Conservation (phyloP, 2,329 filamentous ascomycete genomes). For the Xylaria sp. region DNA sequence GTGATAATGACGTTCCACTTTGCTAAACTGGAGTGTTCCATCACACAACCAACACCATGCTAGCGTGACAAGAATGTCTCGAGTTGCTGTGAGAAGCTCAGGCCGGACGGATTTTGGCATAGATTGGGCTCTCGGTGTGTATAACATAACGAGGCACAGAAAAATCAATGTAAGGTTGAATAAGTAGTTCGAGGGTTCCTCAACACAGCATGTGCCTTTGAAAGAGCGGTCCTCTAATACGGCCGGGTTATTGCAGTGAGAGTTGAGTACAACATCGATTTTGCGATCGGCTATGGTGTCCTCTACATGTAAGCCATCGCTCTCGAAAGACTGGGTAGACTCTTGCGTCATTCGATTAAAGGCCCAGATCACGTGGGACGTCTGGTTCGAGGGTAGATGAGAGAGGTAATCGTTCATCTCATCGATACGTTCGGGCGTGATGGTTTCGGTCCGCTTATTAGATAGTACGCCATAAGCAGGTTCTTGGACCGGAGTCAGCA, state of each 20-base stretch:
- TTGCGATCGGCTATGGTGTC: conserved; percentile 58
- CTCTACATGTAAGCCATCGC: conserved; percentile 62
- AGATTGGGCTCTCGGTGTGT: conserved; percentile 40
- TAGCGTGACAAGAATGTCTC: conserved; percentile 40
- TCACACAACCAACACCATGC: conserved; percentile 65
- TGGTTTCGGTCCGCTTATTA: conserved; percentile 54
- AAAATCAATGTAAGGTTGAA: conserved; percentile 53
- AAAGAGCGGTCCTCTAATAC: conserved; percentile 55
- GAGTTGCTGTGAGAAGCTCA: conserved; percentile 38
- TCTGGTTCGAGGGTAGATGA: conserved; percentile 54
- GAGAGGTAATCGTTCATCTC: conserved; percentile 65
- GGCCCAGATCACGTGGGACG: conserved; percentile 61
- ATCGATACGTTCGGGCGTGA: conserved; percentile 61
- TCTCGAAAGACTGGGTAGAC: conserved; percentile 54
- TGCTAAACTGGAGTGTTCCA: conserved; percentile 64
- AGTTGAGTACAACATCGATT: conserved; percentile 65
- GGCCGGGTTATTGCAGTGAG: conserved; percentile 63
- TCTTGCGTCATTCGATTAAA: conserved; percentile 61
- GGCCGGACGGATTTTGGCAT: conserved; percentile 37
- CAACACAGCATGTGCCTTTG: conserved; percentile 64
- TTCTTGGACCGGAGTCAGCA: conserved; percentile 59
- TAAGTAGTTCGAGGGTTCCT: conserved; percentile 53
- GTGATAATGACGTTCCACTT: conserved; percentile 60
- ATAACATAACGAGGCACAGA: conserved; percentile 45
- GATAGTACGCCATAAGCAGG: conserved; percentile 59